Evolutionary conservation across 257 asterid species (phyloP), one percentile per base, ranked within the genome.

Genomic region (Nicotiana tabacum): DNA sequence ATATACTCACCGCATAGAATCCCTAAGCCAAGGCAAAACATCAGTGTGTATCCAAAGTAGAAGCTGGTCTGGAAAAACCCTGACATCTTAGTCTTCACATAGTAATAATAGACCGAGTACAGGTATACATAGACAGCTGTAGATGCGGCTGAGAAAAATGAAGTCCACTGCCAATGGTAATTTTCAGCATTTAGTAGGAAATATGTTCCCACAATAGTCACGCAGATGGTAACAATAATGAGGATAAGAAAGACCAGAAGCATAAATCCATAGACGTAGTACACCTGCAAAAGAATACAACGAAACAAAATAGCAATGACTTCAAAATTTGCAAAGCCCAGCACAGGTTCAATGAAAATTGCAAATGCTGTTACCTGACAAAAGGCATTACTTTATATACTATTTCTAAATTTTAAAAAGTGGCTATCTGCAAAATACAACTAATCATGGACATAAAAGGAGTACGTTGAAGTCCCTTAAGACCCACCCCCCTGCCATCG

Each of bases 121-220:
- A 88, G 81, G 84, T 87, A 91, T 68, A 91, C 94, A 86, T 89
- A 91, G 60, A 88, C 81, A 16, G 90, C 89, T 9, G 92, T 91
- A 37, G 94, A 91, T 58, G 92, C 92, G 2, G 94, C 94, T 16
- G 94, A 91, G 82, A 89, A 88, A 88, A 91, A 91, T 10, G 94
- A 91, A 65, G 94, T 91, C 94, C 94, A 91, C 67, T 91, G 92
- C 94, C 94, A 91, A 83, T 91, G 91, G 87, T 91, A 91, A 82
- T 91, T 91, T 87, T 91, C 94, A 55, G 94, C 94, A 84, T 91
- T 91, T 66, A 91, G 89, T 80, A 91, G 83, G 89, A 91, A 91
- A 81, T 91, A 91, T 16, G 91, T 87, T n/a, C 92, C 90, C 72
- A 91, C 94, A 68, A 91, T 88, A 6, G 94, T 91, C 86, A 89